Evolutionary conservation across 352 stramenopile genomes (phyloP), one percentile per base, ranked within the genome.

Genomic region (Phytophthora europaea): DNA sequence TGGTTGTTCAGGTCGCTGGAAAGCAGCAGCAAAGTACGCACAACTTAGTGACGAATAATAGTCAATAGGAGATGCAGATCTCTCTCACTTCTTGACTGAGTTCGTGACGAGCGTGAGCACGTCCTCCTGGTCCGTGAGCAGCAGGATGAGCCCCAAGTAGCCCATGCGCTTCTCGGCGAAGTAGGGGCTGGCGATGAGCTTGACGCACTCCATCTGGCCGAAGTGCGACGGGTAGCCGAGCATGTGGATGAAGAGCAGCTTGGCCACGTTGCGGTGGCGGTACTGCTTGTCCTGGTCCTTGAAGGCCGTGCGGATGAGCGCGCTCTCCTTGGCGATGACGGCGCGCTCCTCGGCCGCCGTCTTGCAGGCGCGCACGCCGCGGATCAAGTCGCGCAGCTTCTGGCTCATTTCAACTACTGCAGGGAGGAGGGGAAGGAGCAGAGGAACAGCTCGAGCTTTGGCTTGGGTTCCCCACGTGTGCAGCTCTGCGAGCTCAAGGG

Each of bases 211-310:
- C 88, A 99, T 99, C 81, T 99, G 98, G 36, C 98, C 98, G 84
- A 99, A 99, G 82, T 99, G 98, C 60, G 96, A 99, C 56, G 98
- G 97, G 80, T 99, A 99, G n/a, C 98, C 98, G 23, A 99, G 87
- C 98, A 99, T 99, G 89, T 99, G 98, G 84, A 99, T 99, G 81
- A 99, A 99, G 4, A 99, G 86, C 64, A 99, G 84, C 79, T 99
- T 99, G 51, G 98, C 98, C 51, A 99, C 98, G 81, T 99, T 99
- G 50, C 98, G 95, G 81, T 99, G 97, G 56, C 97, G 94, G 86
- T 98, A 99, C 76, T 99, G 93, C 77, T 93, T 98, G 80, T 98
- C 93, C 67, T 99, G 92, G 64, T 99, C 98, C 72, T 99, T 99
- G 83, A 99, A 99, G 10, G 98, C 98, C 23, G 98, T 99, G 70